Conservation (phyloP, 129 eudicot species). For the Centrapalus pauciflorus region DNA sequence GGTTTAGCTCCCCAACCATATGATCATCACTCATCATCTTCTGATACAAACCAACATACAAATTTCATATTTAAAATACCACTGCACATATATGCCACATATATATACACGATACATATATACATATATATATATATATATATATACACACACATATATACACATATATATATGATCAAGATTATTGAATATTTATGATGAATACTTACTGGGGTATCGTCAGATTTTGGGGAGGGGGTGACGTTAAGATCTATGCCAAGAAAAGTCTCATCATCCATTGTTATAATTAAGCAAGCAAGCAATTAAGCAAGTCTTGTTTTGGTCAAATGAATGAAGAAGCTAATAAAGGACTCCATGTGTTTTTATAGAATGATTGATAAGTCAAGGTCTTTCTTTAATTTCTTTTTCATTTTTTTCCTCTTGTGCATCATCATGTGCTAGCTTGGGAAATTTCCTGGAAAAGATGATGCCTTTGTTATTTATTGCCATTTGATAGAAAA, state of each 20-base stretch:
- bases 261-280: constrained; percentile 1
- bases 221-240: constrained; percentile 13
- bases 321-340: constrained; percentile 9
- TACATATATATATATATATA: too few relatives aligned
- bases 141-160: not conserved
- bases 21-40: constrained; percentile 5
- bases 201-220: constrained; percentile 18
- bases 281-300: too few relatives aligned
- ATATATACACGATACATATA: not conserved
- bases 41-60: not conserved
- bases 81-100: too few relatives aligned
- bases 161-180: too few relatives aligned
- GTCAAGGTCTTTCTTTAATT: constrained; percentile 15
- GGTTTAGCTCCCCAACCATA: not conserved
- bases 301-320: constrained; percentile 3
- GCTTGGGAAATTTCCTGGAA: constrained; percentile 15
- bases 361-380: constrained; percentile 6
- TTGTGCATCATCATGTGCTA: not conserved
- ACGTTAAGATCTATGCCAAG: constrained; percentile 22
- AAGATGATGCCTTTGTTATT: constrained; percentile 2
- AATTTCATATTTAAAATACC: too few relatives aligned
- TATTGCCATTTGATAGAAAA: constrained; percentile 11
- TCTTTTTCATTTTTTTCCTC: not conserved
- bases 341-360: not conserved
- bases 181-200: not conserved